Conservation (phyloP, 108 stramenopile species). For the Aurantiochytrium sp. region DNA sequence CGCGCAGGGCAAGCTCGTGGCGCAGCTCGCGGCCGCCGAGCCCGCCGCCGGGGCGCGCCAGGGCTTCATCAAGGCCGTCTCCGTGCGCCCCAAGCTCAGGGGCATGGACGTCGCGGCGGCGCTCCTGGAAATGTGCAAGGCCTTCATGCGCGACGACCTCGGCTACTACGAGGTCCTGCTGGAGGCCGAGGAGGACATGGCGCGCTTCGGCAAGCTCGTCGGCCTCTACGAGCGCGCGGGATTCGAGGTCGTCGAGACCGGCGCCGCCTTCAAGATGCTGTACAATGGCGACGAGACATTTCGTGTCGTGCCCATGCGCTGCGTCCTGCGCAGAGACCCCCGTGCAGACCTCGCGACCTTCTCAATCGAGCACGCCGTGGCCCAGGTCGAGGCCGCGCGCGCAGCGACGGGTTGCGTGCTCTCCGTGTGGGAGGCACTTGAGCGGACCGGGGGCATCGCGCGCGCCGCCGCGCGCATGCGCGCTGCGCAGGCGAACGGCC, state of each 20-base stretch:
- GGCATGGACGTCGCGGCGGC: background rate
- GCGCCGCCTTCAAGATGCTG: background rate
- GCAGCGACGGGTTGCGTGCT: background rate
- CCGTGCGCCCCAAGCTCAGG: background rate
- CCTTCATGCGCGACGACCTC: background rate
- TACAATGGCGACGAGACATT: conserved; percentile 29
- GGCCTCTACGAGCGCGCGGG: background rate
- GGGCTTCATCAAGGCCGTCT: conserved; percentile 16
- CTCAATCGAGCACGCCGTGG: background rate
- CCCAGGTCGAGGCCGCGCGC: background rate
- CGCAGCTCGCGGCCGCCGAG: background rate
- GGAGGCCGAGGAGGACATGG: conserved; percentile 24
- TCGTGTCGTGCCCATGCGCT: conserved; percentile 13
- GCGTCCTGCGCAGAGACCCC: background rate
- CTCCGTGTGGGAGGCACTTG: background rate
- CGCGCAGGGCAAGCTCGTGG: background rate
- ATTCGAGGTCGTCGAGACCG: background rate
- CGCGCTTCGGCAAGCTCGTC: background rate
- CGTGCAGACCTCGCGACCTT: no score
- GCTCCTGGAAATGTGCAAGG: conserved; percentile 6
- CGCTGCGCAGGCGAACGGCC: background rate
- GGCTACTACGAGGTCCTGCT: background rate
- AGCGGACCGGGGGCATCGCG: background rate
- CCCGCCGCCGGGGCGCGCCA: background rate
- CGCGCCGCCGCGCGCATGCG: background rate